Base-by-base conservation (phyloP, 768 basidiomycete species). In the Dacryopinax spathularia region DNA sequence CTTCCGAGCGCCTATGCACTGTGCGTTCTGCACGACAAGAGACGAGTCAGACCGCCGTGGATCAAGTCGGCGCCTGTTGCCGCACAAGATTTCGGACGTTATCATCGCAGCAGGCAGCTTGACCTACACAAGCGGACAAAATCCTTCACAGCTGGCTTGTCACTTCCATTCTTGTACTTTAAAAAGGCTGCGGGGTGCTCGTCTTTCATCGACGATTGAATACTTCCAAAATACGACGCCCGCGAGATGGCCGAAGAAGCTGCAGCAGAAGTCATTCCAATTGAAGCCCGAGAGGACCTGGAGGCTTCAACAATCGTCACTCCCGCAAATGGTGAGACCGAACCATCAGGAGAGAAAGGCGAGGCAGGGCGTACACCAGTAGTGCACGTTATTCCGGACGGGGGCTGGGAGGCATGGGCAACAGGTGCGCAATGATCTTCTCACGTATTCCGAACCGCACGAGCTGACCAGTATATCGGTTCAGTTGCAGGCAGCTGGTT, bases 401-500 rank as follows among this genome's bases (percentile, higher is more conserved):
- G 48, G 12, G 48, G 48, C 25, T 56, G 29, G 48, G 25, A 31
- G 25, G 48, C 48, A 56, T 56, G 48, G 48, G 3, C 48, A 56
- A 56, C 48, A 56, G 48, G 48, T 56, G 48, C 48, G 48, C 48
- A 13, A 7, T 9, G 7, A 15, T 22, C 25, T 44, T 7, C 22
- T 44, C n/a, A 20, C 12, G 13, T n/a, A n/a, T 13, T 44, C 22
- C 10, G 13, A 6, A 7, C 7, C 6, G 13, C 25, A 7, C 9
- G 43, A 29, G 25, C 48, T 56, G 6, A 56, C 29, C 3, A 56
- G 18, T 29, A 18, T 5, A 13, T n/a, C n/a, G n/a, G n/a, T n/a
- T n/a, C 48, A 56, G 48, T 56, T 22, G 48, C 13, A 27, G 39
- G 60, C 41, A 61, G 64, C 39, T 62, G 34, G 34, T 41, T 36